A percentile compares a stretch with the other conserved stretches of the same genome.
Conservation (phyloP, 257 asterid species). For the Anisodus acutangulus region DNA sequence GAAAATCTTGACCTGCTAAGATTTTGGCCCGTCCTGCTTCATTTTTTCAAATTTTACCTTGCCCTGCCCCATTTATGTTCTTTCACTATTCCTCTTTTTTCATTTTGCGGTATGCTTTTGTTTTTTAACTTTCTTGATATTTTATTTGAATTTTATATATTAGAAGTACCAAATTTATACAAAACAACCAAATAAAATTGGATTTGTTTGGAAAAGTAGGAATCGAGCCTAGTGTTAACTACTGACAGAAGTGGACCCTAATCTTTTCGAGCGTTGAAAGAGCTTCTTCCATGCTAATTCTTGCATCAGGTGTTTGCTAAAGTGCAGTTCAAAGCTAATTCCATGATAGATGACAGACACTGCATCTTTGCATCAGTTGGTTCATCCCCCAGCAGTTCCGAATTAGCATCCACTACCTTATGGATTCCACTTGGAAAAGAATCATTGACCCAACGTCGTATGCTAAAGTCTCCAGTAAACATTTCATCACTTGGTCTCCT, state of each 20-base stretch:
- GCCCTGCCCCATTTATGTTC: not conserved
- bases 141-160: too few relatives aligned
- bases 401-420: not conserved
- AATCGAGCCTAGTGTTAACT: not conserved
- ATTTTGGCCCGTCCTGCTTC: not conserved
- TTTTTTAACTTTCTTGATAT: too few relatives aligned
- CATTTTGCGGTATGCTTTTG: too few relatives aligned
- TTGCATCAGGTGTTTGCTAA: not conserved
- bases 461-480: not conserved
- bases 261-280: not conserved
- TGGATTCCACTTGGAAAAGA: not conserved
- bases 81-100: too few relatives aligned
- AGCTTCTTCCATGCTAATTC: not conserved
- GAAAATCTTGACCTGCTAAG: not conserved
- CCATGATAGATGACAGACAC: not conserved
- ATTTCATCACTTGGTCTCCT: not conserved
- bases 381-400: not conserved
- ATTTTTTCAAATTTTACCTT: too few relatives aligned
- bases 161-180: not conserved
- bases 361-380: not conserved
- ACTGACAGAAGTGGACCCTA: not conserved
- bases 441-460: not conserved
- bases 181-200: not conserved
- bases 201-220: too few relatives aligned
- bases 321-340: constrained; percentile 5